phyloP scores from a whole-genome alignment of 768 basidiomycete genomes.

The Cyathus striatus region DNA sequence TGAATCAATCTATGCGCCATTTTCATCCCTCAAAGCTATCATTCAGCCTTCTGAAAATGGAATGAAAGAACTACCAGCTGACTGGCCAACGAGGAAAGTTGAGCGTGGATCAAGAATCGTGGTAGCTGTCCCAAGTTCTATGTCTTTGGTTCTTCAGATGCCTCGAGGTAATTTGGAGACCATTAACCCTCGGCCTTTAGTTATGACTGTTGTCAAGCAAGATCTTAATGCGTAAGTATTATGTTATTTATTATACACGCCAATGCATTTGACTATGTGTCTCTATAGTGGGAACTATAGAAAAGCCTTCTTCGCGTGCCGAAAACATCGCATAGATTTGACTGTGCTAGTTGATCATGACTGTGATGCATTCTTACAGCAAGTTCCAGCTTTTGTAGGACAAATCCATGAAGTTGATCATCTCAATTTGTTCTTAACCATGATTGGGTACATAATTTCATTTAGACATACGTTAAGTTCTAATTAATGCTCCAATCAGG shows the following conservation, averaged over 20 bases:
- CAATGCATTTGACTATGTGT: background rate
- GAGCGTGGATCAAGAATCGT: conserved; percentile 92
- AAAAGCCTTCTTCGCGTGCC: conserved; percentile 85
- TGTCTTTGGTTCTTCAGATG: conserved; percentile 95
- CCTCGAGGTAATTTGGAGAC: conserved; percentile 96
- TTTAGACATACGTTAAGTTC: too few species aligned
- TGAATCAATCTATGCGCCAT: conserved; percentile 69
- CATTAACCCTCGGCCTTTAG: conserved; percentile 87
- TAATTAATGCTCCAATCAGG: too few species aligned
- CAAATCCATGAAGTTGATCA: conserved; percentile 89
- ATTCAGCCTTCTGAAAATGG: conserved; percentile 20
- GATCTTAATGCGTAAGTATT: conserved; percentile 67
- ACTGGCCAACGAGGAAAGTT: conserved; percentile 72
- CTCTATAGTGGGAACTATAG: conserved; percentile 62
- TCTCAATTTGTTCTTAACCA: conserved; percentile 87
- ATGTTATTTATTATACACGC: too few species aligned
- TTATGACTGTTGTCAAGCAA: conserved; percentile 75
- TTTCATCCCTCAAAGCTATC: conserved; percentile 23
- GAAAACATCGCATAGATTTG: conserved; percentile 91
- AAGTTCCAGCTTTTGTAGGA: conserved; percentile 66
- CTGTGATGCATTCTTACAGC: conserved; percentile 56
- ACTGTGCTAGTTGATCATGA: conserved; percentile 84
- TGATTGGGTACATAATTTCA: conserved; percentile 63
- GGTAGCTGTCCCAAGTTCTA: conserved; percentile 78
- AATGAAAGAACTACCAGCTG: conserved; percentile 18